A percentile compares a stretch with the other conserved stretches of the same genome.
phyloP scores from a whole-genome alignment of 352 stramenopile species.

The Phytophthora sp. region DNA sequence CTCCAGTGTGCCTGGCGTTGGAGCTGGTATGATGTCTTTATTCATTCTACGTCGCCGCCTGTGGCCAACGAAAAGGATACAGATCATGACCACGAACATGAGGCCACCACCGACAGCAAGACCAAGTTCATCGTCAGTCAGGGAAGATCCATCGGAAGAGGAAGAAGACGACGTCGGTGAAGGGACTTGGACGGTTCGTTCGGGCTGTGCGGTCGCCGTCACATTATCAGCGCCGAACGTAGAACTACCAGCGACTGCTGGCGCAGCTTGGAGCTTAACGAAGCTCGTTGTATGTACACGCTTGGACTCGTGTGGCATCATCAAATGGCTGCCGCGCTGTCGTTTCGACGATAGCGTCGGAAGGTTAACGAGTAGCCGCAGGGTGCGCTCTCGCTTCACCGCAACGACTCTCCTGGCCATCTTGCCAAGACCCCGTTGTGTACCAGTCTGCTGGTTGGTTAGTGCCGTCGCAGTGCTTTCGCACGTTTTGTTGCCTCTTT shows the following conservation, averaged over 20 bases:
- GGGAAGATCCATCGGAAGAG: conserved; percentile 15
- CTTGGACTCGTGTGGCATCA: conserved; percentile 14
- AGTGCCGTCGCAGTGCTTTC: conserved; percentile 15
- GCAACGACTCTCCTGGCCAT: conserved; percentile 27
- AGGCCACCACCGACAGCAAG: conserved; percentile 31
- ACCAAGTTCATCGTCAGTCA: conserved; percentile 33
- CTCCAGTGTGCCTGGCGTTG: conserved; percentile 26
- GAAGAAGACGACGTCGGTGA: conserved; percentile 6
- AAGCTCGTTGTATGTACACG: conserved; percentile 17
- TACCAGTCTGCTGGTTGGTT: conserved; percentile 32
- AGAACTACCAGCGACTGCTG: conserved; percentile 1
- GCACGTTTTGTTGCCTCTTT: conserved; percentile 18
- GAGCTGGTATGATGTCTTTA: conserved; percentile 11
- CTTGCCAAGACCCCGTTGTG: conserved; percentile 20
- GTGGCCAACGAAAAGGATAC: conserved; percentile 31
- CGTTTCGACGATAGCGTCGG: background rate
- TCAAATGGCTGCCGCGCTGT: conserved; percentile 12
- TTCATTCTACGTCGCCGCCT: conserved; percentile 24
- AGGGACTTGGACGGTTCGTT: conserved; percentile 24
- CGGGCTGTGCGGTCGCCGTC: conserved; percentile 9
- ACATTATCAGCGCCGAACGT: conserved; percentile 13
- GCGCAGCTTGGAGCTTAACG: conserved; percentile 12
- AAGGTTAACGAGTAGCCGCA: conserved; percentile 17
- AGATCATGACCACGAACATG: conserved; percentile 25
- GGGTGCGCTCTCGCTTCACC: conserved; percentile 25